Conservation (phyloP, 1,139 yeast genomes). For the Candida tetrigidarum region DNA sequence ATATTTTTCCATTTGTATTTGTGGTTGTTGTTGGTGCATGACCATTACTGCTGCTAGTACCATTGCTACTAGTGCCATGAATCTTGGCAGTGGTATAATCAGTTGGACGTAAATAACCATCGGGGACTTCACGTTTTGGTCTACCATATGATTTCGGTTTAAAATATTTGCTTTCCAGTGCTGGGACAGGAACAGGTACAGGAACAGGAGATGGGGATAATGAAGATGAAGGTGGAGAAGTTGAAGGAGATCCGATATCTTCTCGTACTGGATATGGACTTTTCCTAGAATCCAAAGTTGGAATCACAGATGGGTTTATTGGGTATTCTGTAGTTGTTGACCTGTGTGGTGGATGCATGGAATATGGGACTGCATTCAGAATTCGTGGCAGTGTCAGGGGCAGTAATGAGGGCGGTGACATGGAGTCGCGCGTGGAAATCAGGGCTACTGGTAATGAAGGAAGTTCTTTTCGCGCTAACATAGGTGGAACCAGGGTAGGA, state of each 20-base stretch:
- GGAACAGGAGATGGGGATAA: neutral
- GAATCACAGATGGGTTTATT: neutral
- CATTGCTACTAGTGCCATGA: neutral
- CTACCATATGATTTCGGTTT: constrained; percentile 4
- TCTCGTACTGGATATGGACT: constrained; percentile 7
- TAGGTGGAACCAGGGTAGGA: constrained; percentile 10
- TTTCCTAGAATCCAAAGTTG: neutral
- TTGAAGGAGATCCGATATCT: neutral
- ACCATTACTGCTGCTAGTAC: too few relatives aligned
- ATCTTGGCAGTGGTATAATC: constrained; percentile 7
- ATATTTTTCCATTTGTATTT: too few relatives aligned
- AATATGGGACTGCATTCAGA: too few relatives aligned
- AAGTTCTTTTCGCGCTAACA: constrained; percentile 8
- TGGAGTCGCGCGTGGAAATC: neutral
- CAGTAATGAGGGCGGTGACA: neutral
- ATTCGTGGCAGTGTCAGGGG: neutral
- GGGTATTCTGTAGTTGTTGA: neutral
- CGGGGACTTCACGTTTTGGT: constrained; percentile 11
- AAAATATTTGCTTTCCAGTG: neutral
- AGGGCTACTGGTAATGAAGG: constrained; percentile 6
- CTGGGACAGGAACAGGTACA: neutral
- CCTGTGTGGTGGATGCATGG: too few relatives aligned
- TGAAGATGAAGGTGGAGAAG: neutral
- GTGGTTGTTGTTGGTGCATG: neutral
- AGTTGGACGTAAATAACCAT: constrained; percentile 10